Evolutionary conservation across 1,139 yeast species (phyloP), one percentile per base, ranked within the genome.

Genomic region (Yamadazyma aaseri): DNA sequence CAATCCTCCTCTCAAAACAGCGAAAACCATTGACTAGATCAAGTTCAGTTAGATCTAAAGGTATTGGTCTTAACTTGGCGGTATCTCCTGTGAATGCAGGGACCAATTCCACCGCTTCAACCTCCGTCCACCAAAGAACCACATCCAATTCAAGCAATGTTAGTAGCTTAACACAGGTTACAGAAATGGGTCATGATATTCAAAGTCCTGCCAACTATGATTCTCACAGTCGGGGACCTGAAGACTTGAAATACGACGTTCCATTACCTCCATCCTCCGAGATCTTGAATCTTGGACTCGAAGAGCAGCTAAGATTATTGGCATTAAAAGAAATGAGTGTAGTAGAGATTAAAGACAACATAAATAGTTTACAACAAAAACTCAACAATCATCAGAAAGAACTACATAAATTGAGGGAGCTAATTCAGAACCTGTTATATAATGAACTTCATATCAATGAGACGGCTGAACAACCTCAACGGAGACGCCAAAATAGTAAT

Each of bases 321-420:
- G 86, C 86, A 0, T 55, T 76, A 23, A 79, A 77, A 46, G 86
- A 80, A 49, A 77, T 79, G 82, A 63, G 68, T 14, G 62, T 77
- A 20, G 75, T 79, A 25, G 83, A 78, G 42, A 52, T 77, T 28
- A 76, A 73, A 38, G 81, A 78, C 46, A 62, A 63, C 33, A 65
- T 79, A 22, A 59, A 56, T 32, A 52, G 53, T 27, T 45, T 69
- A 35, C 59, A 50, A 25, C 44, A 53, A 44, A 52, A 65, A 49
- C 40, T 63, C 33, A 30, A 60, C 46, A 42, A 66, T 47, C 60
- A 76, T 29, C 79, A 76, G 44, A 51, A 51, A 21, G 73, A 72
- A 26, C 63, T 79, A 21, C 79, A 73, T 37, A 58, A 55, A 32
- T 58, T 77, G 20, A 53, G 74, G 22, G 63, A 60, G 33, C 55